Base-by-base conservation (phyloP, 768 basidiomycete genomes). In the Xerocomus potaroensis region DNA sequence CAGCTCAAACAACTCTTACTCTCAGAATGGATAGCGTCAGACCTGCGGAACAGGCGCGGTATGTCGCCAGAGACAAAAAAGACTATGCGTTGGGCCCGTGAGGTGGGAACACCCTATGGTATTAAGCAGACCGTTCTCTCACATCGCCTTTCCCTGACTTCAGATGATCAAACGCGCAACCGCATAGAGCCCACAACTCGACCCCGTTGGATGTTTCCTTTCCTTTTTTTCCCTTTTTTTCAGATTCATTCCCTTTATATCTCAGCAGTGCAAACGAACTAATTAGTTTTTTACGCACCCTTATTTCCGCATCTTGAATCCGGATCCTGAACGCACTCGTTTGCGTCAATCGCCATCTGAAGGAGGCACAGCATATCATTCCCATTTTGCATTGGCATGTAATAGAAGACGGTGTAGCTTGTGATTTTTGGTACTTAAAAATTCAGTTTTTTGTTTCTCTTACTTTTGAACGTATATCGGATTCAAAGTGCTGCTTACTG, bases 81-180 rank as follows among this genome's bases (percentile, higher is more conserved):
- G 75, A 91, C 88, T 3, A 73, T 91, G 71, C 86, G 89, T 51
- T 96, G 93, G 91, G 91, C 93, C 16, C 80, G 88, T 43, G 92
- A 96, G 80, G 92, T 93, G 54, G 43, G 80, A 64, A 26, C 4
- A 7, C 8, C 29, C 30, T 7, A 26, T 19, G 7, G 27, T 9
- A 10, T 3, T n/a, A 5, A n/a, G 31, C 1, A 6, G 32, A 10
- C 22, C 2, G 4, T 6, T 9, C 6, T 22, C 32, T 50, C 34
- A 44, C 9, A 30, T 22, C 10, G 11, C 30, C 33, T 50, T 43
- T 12, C 33, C 27, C 16, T 27, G 31, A n/a, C n/a, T 18, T 49
- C 43, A 91, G 88, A 84, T 85, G 82, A 78, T 89, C 57, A 91
- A 86, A 70, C 73, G 73, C 21, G 88, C 88, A 33, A 89, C 87